These are phyloP conservation scores for Talaromyces amestolkiae DNA, from an alignment of 2,329 filamentous ascomycete genomes.

Conservation along the genomic window DNA sequence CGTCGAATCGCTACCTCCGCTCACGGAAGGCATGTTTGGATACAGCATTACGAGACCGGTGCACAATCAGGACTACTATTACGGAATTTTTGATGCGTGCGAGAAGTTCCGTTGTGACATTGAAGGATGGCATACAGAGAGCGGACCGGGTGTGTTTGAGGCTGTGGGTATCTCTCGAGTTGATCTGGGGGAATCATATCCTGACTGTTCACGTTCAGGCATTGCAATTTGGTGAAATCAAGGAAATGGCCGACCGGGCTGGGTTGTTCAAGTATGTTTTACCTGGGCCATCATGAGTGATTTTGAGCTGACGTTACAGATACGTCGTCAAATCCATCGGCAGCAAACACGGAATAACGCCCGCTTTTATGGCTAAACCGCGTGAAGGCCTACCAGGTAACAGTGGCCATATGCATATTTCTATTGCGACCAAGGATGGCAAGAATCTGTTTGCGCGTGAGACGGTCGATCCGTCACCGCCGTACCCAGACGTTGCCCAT, in stretches of 20 bases:
- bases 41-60: conserved; percentile 85
- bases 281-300: not conserved
- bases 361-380: conserved; percentile 98
- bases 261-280: conserved; percentile 74
- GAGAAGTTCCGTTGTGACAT: conserved; percentile 74
- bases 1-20: conserved; percentile 67
- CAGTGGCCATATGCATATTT: conserved; percentile 93
- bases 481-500: conserved; percentile 71
- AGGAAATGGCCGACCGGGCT: conserved; percentile 86
- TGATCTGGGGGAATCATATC: conserved; percentile 3
- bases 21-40: conserved; percentile 94
- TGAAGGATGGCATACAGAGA: conserved; percentile 95
- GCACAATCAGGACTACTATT: conserved; percentile 91
- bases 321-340: conserved; percentile 87
- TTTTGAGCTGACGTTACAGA: conserved; percentile 35
- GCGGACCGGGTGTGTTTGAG: conserved; percentile 90
- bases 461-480: conserved; percentile 65
- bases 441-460: conserved; percentile 81
- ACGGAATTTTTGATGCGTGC: conserved; percentile 79
- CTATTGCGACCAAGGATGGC: conserved; percentile 73
- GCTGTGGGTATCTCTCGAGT: conserved; percentile 55
- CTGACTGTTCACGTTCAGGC: conserved; percentile 47
- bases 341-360: conserved; percentile 83
- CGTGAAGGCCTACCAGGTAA: conserved; percentile 88
- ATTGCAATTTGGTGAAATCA: conserved; percentile 83